Evolutionary conservation across 441 rosid genomes (phyloP).

Genomic region (Adansonia rubrostipa): DNA sequence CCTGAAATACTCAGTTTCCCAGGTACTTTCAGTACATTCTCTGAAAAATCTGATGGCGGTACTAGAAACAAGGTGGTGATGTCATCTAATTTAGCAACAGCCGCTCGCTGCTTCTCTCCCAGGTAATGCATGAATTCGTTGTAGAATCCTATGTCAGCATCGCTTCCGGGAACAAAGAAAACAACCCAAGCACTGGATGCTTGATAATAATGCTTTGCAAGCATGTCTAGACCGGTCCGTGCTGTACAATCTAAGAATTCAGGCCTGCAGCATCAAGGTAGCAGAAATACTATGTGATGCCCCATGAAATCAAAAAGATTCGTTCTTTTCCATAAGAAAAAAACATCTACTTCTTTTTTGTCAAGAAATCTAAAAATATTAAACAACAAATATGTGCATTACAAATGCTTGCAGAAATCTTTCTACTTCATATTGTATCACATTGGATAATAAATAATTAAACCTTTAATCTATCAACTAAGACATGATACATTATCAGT

Average conservation of each 20-base stretch:
- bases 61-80: conserved; percentile 91
- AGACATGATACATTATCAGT: background rate
- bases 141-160: conserved; percentile 82
- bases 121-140: conserved; percentile 94
- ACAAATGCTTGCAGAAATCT: conserved; percentile 12
- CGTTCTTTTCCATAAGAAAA: conserved; percentile 1
- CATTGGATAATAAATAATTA: conserved; percentile 1
- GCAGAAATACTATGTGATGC: conserved; percentile 2
- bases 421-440: background rate
- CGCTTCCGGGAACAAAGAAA: conserved; percentile 92
- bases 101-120: conserved; percentile 97
- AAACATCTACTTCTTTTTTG: background rate
- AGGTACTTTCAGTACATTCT: conserved; percentile 88
- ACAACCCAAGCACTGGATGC: conserved; percentile 91
- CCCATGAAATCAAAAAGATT: background rate
- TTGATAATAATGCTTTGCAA: conserved; percentile 93
- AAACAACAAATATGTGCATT: background rate
- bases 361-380: conserved; percentile 14
- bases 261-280: conserved; percentile 63
- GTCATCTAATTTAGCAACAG: conserved; percentile 92
- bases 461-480: background rate
- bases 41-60: conserved; percentile 95
- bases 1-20: conserved; percentile 96
- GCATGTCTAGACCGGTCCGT: conserved; percentile 94
- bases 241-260: conserved; percentile 95